Evolutionary conservation across 805 yeast genomes (phyloP).

Genomic region (Metschnikowia matae): DNA sequence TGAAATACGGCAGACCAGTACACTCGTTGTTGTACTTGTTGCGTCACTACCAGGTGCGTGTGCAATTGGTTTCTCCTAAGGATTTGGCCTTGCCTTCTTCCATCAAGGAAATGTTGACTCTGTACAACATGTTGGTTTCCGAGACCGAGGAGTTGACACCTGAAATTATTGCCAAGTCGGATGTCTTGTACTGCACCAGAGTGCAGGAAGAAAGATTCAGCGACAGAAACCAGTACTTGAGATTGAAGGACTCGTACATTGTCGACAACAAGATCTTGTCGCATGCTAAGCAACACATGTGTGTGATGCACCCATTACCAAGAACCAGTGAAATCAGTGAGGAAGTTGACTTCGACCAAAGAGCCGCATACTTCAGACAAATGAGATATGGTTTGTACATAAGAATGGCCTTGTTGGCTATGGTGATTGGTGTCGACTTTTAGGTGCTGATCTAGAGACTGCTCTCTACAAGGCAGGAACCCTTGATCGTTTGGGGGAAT

Average conservation of each 20-base stretch:
- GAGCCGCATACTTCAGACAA: conserved; percentile 99
- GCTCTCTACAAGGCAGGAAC: not conserved
- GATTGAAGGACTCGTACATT: conserved; percentile 85
- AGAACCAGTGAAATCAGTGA: conserved; percentile 94
- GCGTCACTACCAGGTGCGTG: conserved; percentile 86
- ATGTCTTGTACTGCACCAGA: conserved; percentile 95
- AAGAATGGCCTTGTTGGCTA: conserved; percentile 96
- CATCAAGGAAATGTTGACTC: conserved; percentile 60
- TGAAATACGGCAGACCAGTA: conserved; percentile 97
- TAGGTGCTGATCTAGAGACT: conserved; percentile 22
- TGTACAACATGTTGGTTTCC: conserved; percentile 62
- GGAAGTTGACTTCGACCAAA: conserved; percentile 98
- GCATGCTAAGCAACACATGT: conserved; percentile 96
- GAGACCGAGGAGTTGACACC: conserved; percentile 79
- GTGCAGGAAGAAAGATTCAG: conserved; percentile 95
- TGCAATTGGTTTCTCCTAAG: conserved; percentile 87
- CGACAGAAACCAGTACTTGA: conserved; percentile 69
- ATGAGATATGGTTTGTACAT: conserved; percentile 98
- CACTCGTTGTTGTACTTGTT: conserved; percentile 91
- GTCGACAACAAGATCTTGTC: conserved; percentile 89
- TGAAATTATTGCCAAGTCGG: conserved; percentile 83
- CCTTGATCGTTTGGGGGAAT: conserved; percentile 19
- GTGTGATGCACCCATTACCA: conserved; percentile 98
- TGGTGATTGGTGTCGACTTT: conserved; percentile 95
- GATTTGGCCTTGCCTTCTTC: conserved; percentile 81